These are phyloP conservation scores for Circinella umbellata DNA, from an alignment of 371 early-diverging fungal species.

Conservation along the genomic window DNA sequence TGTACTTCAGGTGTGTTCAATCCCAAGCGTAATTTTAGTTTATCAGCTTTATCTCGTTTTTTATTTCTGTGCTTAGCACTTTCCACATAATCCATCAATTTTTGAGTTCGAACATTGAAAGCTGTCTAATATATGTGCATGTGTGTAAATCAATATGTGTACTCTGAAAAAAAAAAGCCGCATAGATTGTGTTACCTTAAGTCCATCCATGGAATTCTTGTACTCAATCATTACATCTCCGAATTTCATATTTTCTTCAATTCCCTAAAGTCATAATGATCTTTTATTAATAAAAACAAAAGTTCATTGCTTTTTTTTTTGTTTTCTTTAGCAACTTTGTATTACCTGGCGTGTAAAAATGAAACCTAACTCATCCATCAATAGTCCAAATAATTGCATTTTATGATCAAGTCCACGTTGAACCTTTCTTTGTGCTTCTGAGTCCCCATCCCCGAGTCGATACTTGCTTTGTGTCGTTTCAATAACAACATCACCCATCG, in stretches of 20 bases:
- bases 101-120: slow-evolving; percentile 60
- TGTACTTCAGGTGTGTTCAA: slow-evolving; percentile 47
- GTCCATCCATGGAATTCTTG: slow-evolving; percentile 57
- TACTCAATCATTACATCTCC: slow-evolving; percentile 66
- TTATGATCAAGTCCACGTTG: slow-evolving; percentile 60
- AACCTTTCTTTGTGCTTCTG: slow-evolving; percentile 46
- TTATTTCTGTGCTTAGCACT: slow-evolving; percentile 54
- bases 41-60: slow-evolving; percentile 52
- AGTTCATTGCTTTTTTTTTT: background rate
- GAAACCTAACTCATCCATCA: slow-evolving; percentile 63
- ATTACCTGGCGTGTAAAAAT: slow-evolving; percentile 54
- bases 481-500: slow-evolving; percentile 63
- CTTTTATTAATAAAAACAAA: background rate
- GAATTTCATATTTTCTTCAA: slow-evolving; percentile 58
- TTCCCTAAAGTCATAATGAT: slow-evolving; percentile 26
- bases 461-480: slow-evolving; percentile 66
- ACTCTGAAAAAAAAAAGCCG: background rate
- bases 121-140: slow-evolving; percentile 30
- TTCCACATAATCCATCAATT: slow-evolving; percentile 61
- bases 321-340: background rate
- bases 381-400: slow-evolving; percentile 63
- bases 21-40: slow-evolving; percentile 52
- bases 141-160: background rate
- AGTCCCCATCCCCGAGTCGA: slow-evolving; percentile 57
- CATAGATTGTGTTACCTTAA: slow-evolving; percentile 39